These are phyloP conservation scores for Plectosphaerella plurivora DNA, from an alignment of 2,329 filamentous ascomycete species.

Conservation along the genomic window DNA sequence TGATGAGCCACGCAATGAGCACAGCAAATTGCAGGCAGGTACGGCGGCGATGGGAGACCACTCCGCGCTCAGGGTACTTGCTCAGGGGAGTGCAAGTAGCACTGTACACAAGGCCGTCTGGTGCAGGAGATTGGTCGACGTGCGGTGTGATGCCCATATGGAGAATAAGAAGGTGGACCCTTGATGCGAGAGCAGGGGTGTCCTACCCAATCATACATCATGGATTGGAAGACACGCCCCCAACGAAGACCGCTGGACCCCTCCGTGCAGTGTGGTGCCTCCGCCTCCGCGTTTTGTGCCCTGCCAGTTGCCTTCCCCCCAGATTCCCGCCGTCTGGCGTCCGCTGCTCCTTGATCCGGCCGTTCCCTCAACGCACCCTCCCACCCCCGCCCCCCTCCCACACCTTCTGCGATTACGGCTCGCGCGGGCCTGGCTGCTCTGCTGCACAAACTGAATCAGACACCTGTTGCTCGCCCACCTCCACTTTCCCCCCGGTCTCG, in stretches of 20 bases:
- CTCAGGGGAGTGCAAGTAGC: neutral
- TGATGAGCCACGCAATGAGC: no score
- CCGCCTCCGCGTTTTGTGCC: neutral
- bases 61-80: no score
- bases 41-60: no score
- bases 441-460: neutral
- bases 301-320: neutral
- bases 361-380: conserved; percentile 1
- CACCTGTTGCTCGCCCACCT: neutral
- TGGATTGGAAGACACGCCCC: conserved; percentile 1
- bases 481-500: neutral
- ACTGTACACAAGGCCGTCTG: neutral
- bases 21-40: no score
- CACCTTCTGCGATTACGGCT: neutral
- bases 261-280: neutral
- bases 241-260: neutral
- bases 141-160: neutral
- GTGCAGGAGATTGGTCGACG: neutral
- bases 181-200: neutral
- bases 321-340: neutral
- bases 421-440: no score
- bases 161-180: neutral
- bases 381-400: neutral
- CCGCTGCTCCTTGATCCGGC: neutral
- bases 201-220: neutral